A percentile compares a stretch with the other conserved stretches of the same genome.
Evolutionary conservation across 495 filamentous ascomycete genomes (phyloP).

Genomic region (Tetracladium marchalianum): DNA sequence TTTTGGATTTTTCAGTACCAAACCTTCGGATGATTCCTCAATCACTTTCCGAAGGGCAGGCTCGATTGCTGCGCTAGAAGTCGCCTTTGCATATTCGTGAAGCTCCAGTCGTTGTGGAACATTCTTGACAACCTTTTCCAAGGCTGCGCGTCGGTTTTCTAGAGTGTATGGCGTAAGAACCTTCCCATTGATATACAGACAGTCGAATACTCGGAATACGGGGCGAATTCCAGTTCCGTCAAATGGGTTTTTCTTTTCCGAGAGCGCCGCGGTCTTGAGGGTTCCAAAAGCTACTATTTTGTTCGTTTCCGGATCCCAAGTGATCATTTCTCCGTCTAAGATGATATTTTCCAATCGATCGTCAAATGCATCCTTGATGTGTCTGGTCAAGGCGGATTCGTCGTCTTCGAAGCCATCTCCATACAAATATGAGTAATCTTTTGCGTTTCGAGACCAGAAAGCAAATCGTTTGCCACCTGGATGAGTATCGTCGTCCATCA

Average conservation of each 20-base stretch:
- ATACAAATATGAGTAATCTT: conserved; percentile 95
- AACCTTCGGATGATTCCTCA: conserved; percentile 77
- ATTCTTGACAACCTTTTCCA: conserved; percentile 54
- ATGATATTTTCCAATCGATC: conserved; percentile 74
- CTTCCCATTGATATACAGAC: conserved; percentile 75
- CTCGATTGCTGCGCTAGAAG: conserved; percentile 62
- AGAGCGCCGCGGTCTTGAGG: conserved; percentile 82
- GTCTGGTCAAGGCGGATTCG: conserved; percentile 67
- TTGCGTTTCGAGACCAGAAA: conserved; percentile 95
- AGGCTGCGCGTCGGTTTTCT: conserved; percentile 67
- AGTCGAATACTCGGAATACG: conserved; percentile 78
- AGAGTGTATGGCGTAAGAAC: conserved; percentile 74
- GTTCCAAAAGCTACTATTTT: conserved; percentile 84
- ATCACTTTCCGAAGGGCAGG: conserved; percentile 70
- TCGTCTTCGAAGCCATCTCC: conserved; percentile 68
- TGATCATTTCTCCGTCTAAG: conserved; percentile 96
- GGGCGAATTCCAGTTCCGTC: conserved; percentile 61
- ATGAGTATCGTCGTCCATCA: conserved; percentile 57
- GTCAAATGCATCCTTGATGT: conserved; percentile 70
- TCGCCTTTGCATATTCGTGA: conserved; percentile 61
- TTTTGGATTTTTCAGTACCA: conserved; percentile 89
- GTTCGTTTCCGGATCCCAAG: conserved; percentile 87
- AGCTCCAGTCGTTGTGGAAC: conserved; percentile 73
- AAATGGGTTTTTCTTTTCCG: conserved; percentile 69
- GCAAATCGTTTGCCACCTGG: conserved; percentile 65